These are phyloP conservation scores for Hippophae tibetana DNA, from an alignment of 306 rosid species.

Conservation along the genomic window DNA sequence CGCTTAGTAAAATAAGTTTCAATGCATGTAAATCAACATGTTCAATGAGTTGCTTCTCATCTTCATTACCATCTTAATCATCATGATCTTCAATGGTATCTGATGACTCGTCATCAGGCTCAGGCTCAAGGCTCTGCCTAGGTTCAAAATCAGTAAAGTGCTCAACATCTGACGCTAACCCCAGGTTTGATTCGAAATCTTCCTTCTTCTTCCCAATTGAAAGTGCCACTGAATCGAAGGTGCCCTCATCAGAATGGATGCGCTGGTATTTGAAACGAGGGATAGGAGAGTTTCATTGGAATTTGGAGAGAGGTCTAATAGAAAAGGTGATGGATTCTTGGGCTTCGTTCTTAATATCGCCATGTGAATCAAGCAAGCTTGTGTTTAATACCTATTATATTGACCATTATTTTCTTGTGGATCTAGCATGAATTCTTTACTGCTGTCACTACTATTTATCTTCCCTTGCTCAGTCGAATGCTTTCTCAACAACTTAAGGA, in stretches of 20 bases:
- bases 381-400: constrained; percentile 22
- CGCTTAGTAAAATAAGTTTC: too few relatives aligned
- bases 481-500: constrained; percentile 60
- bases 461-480: constrained; percentile 65
- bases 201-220: constrained; percentile 23
- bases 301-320: constrained; percentile 49
- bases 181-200: constrained; percentile 26
- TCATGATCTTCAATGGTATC: constrained; percentile 28
- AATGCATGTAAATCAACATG: constrained; percentile 45
- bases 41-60: constrained; percentile 21
- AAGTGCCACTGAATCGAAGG: constrained; percentile 12
- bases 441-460: constrained; percentile 34
- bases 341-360: constrained; percentile 19
- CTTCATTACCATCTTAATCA: constrained; percentile 23
- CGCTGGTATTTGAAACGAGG: constrained; percentile 54
- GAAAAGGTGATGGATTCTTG: constrained; percentile 12
- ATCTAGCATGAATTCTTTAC: constrained; percentile 27
- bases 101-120: constrained; percentile 33
- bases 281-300: constrained; percentile 65
- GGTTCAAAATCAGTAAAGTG: constrained; percentile 25
- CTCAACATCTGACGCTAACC: constrained; percentile 20
- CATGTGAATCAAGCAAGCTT: constrained; percentile 33
- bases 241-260: constrained; percentile 28
- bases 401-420: constrained; percentile 34
- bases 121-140: constrained; percentile 11